phyloP scores from a whole-genome alignment of 768 basidiomycete species.

The Chalciporus chontae region DNA sequence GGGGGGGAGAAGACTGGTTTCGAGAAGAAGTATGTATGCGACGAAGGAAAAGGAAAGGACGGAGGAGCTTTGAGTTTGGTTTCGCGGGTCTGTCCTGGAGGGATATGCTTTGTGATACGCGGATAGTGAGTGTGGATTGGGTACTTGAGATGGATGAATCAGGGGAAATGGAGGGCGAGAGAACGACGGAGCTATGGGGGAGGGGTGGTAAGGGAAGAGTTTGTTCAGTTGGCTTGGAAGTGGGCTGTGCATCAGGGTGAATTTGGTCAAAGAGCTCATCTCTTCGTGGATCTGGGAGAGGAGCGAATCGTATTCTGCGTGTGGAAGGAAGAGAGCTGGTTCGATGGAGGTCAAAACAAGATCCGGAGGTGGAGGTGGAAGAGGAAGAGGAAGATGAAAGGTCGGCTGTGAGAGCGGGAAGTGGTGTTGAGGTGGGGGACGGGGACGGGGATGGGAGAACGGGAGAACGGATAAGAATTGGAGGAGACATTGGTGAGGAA shows the following conservation, averaged over 20 bases:
- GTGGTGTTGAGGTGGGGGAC: constrained; percentile 2
- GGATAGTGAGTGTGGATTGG: constrained; percentile 21
- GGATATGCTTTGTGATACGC: constrained; percentile 4
- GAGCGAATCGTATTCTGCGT: constrained; percentile 71
- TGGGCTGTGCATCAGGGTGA: constrained; percentile 22
- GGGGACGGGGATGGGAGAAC: constrained; percentile 4
- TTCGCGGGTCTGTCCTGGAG: too few species aligned
- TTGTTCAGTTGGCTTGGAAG: constrained; percentile 1
- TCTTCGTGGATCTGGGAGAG: constrained; percentile 73
- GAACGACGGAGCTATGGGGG: constrained; percentile 6
- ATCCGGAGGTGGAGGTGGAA: constrained; percentile 17
- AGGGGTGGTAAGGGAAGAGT: background rate
- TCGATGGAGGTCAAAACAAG: constrained; percentile 15
- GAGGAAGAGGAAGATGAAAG: constrained; percentile 18
- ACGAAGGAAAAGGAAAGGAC: constrained; percentile 20
- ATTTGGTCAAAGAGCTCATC: constrained; percentile 31
- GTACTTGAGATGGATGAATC: constrained; percentile 18
- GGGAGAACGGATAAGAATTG: constrained; percentile 21
- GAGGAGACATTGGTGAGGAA: constrained; percentile 13
- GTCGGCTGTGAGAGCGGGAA: constrained; percentile 15
- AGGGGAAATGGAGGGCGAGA: constrained; percentile 20
- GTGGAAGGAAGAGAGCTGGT: constrained; percentile 9
- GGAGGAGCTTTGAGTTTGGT: constrained; percentile 18
- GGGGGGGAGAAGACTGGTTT: constrained; percentile 5
- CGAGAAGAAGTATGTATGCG: constrained; percentile 10